These are phyloP conservation scores for Pythium aquatile DNA, from an alignment of 352 stramenopile genomes.

Conservation along the genomic window DNA sequence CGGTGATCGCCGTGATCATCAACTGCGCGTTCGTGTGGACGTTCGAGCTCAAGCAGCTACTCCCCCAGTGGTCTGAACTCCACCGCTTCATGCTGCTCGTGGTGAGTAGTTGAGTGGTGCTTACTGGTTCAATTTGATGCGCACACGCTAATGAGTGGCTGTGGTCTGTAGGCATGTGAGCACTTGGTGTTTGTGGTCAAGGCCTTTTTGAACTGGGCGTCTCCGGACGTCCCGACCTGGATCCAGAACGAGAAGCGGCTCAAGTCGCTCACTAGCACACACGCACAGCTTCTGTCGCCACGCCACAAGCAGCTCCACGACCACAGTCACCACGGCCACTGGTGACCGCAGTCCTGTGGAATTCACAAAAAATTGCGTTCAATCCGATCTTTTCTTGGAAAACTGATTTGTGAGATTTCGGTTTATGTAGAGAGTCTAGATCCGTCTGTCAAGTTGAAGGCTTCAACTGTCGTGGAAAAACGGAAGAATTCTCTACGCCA, in stretches of 20 bases:
- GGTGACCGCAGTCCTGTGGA: not conserved
- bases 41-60: conserved; percentile 52
- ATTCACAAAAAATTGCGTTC: not conserved
- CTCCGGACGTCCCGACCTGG: conserved; percentile 38
- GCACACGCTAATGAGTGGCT: not conserved
- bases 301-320: conserved; percentile 12
- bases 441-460: too few relatives aligned
- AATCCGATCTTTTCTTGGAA: too few relatives aligned
- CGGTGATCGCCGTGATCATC: conserved; percentile 90
- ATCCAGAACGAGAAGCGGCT: conserved; percentile 46
- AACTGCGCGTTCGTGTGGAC: conserved; percentile 93
- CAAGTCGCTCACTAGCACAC: conserved; percentile 29
- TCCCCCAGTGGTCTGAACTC: conserved; percentile 54
- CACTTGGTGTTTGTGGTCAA: conserved; percentile 63
- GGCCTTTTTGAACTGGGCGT: conserved; percentile 53
- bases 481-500: too few relatives aligned
- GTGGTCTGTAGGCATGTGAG: conserved; percentile 36
- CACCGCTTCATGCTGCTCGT: conserved; percentile 65
- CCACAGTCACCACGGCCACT: conserved; percentile 9
- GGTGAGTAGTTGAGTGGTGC: conserved; percentile 23
- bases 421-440: too few relatives aligned
- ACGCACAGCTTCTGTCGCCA: conserved; percentile 26
- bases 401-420: too few relatives aligned
- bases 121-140: not conserved
- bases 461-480: too few relatives aligned